A percentile compares a stretch with the other conserved stretches of the same genome.
Conservation (phyloP, 306 rosid genomes). For the Fragaria ananassa region DNA sequence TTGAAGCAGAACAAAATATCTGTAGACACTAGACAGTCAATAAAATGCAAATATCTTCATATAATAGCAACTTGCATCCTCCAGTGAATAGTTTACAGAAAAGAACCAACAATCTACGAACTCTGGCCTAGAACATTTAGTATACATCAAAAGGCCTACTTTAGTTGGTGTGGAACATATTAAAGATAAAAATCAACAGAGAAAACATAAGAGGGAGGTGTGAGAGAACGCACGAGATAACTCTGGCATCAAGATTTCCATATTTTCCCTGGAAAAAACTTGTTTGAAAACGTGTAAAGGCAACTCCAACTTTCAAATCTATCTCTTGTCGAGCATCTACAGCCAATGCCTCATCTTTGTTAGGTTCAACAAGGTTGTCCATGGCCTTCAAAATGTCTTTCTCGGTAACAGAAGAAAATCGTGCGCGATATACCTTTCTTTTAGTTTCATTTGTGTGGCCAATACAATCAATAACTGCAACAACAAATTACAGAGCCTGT, state of each 20-base stretch:
- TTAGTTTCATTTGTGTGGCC: slow-evolving; percentile 47
- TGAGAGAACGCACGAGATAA: slow-evolving; percentile 82
- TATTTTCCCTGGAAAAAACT: slow-evolving; percentile 89
- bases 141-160: neutral
- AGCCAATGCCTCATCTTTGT: slow-evolving; percentile 74
- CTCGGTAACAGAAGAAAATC: slow-evolving; percentile 89
- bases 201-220: slow-evolving; percentile 26
- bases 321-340: slow-evolving; percentile 99
- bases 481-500: slow-evolving; percentile 11
- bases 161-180: neutral
- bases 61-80: neutral
- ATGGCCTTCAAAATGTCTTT: slow-evolving; percentile 86
- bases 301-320: slow-evolving; percentile 98
- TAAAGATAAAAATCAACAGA: slow-evolving; percentile 17
- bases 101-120: neutral
- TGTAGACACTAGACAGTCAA: neutral
- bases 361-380: slow-evolving; percentile 84
- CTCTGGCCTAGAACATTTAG: neutral
- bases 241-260: slow-evolving; percentile 93
- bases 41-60: neutral
- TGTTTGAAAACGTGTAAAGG: slow-evolving; percentile 92
- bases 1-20: neutral
- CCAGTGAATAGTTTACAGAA: neutral
- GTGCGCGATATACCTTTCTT: slow-evolving; percentile 68
- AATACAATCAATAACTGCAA: slow-evolving; percentile 83